Base-by-base conservation (phyloP, 768 basidiomycete species). In the Boletellus ananiceps region DNA sequence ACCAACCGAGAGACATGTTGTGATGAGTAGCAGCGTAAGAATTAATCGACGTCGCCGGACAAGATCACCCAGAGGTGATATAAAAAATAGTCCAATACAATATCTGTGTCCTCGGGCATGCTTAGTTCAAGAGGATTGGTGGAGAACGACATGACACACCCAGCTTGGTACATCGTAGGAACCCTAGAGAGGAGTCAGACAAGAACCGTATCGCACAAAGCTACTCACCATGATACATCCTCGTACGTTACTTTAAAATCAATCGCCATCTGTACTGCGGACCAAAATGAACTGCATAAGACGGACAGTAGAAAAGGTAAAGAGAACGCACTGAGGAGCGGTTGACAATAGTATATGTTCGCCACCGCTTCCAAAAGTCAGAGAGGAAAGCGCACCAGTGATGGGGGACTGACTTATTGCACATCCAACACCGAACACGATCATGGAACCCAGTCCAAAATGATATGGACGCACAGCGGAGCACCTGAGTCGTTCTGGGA, bases 341-440 rank as follows among this genome's bases (percentile, higher is more conserved):
- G 89, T 65, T 88, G 86, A 51, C 82, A 86, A 55, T 90, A 92
- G 60, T 90, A 92, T 44, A 91, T 62, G 60, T 90, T 91, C 13
- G 81, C 77, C 21, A 82, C 82, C 44, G 50, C 59, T 60, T 52
- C 38, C 9, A 12, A 33, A 45, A 2, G 47, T 58, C n/a, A 61
- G 53, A 32, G 12, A 36, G n/a, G 1, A 8, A 7, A 25, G 21
- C 8, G 3, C 21, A 16, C 33, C 19, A 7, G 16, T 7, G 21
- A 40, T 12, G 12, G 13, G 42, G 18, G 8, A 58, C 59, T 40
- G 12, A 61, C 59, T 61, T 18, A 58, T 16, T 49, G 59, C 53
- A 19, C 59, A 58, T 47, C 38, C 56, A 13, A 35, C 36, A 3
- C 52, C 50, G 49, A 60, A 60, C n/a, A 40, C 48, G 18, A 61